Conservation (phyloP, 306 rosid genomes). For the Echinosophora koreensis region DNA sequence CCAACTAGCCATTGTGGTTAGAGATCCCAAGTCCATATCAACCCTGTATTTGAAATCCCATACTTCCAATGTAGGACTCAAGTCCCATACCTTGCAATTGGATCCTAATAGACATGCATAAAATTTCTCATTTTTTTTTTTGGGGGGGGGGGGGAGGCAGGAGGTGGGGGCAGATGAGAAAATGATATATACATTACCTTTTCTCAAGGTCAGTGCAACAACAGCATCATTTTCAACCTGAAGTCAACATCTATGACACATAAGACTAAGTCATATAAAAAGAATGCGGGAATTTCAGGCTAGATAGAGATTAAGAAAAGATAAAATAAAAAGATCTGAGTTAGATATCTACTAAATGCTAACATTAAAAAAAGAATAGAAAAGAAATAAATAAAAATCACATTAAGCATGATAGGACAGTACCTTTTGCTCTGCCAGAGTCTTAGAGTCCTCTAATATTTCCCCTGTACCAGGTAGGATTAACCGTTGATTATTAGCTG, state of each 20-base stretch:
- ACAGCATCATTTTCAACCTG: constrained; percentile 94
- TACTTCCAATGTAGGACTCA: neutral
- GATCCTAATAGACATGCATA: neutral
- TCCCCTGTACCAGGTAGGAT: constrained; percentile 70
- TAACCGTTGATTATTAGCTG: constrained; percentile 70
- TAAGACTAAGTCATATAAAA: neutral
- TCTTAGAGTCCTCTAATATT: constrained; percentile 78
- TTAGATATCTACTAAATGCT: constrained; percentile 10
- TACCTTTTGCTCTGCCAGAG: constrained; percentile 93
- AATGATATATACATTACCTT: constrained; percentile 59
- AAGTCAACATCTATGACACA: constrained; percentile 9
- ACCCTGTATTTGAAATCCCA: neutral
- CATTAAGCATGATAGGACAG: neutral
- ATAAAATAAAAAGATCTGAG: constrained; percentile 15
- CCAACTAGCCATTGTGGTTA: neutral
- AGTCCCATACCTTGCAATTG: neutral
- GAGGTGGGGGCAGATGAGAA: neutral
- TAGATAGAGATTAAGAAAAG: constrained; percentile 2
- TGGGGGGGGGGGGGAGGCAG: neutral
- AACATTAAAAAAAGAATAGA: neutral
- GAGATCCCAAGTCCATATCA: neutral
- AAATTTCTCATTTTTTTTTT: neutral
- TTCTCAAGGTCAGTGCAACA: constrained; percentile 85
- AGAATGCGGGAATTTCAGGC: neutral
- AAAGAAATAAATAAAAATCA: neutral